Evolutionary conservation across 495 filamentous ascomycete genomes (phyloP), one percentile per base, ranked within the genome.

Genomic region (Opeltia flavorubescens): DNA sequence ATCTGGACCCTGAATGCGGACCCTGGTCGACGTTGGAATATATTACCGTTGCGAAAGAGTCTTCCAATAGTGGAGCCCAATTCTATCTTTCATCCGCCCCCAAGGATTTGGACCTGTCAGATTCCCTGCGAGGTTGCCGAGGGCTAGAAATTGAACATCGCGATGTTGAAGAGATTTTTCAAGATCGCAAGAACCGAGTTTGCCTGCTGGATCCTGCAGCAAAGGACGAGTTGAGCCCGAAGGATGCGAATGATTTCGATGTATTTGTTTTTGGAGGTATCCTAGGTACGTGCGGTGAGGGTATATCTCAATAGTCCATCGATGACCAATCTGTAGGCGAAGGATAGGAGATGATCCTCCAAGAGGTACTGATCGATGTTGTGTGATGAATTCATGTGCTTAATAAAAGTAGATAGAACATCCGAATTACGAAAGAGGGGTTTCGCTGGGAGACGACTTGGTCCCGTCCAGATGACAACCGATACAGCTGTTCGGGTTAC

Each of bases 401-500:
- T n/a, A n/a, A n/a, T n/a, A n/a, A n/a, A 4, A 3, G 11, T 50
- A 94, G 93, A 98, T 65, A 80, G 91, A 33, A 98, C 91, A 1
- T 85, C 84, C 9, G 91, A 98, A 59, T 68, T 98, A 41, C 78
- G 91, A 21, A 86, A 84, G 59, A 93, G 94, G 62, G 93, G 93
- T 21, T 98, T 89, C 57, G 69, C 78, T 51, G 88, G 89, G 36
- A 81, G 91, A 46, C 75, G 89, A 50, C 70, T 98, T 36, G 93
- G 93, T 0, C 86, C 89, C 13, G 77, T 88, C 54, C 91, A 98
- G 64, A 96, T 98, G 91, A 96, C 91, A 7, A 98, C 91, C 0
- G 91, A 98, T 63, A 98, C 91, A 15, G 91, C 91, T 1, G 91
- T 94, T 28, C 72, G 91, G 49, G 91, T 95, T 8, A 95, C 91